Evolutionary conservation across 2,329 filamentous ascomycete species (phyloP).

Genomic region (Phyllosticta ampelicida): DNA sequence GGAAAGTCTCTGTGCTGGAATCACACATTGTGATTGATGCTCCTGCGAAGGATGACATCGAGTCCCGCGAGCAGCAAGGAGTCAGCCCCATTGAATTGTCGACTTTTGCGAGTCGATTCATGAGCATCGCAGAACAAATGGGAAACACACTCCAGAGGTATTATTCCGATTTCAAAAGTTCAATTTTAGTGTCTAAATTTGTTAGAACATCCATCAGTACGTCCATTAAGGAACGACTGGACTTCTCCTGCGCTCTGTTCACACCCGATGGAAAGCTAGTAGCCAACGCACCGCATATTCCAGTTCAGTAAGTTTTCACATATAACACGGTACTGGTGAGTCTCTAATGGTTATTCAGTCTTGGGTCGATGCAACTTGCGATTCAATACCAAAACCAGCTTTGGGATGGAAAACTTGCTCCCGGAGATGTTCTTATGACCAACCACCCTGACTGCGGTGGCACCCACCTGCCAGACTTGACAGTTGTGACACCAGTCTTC

Average conservation of each 20-base stretch:
- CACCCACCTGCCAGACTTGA: conserved; percentile 22
- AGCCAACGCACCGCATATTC: conserved; percentile 20
- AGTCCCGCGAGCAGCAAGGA: neutral
- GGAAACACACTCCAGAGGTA: conserved; percentile 16
- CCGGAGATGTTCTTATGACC: conserved; percentile 20
- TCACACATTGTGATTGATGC: conserved; percentile 32
- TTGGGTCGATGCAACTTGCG: conserved; percentile 19
- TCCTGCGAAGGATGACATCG: conserved; percentile 23
- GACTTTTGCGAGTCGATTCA: conserved; percentile 18
- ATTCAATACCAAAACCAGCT: conserved; percentile 19
- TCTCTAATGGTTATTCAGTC: neutral
- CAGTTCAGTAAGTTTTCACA: conserved; percentile 13
- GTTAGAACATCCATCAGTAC: conserved; percentile 14
- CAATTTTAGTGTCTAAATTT: too few species aligned
- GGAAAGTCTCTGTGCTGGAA: conserved; percentile 27
- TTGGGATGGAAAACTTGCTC: conserved; percentile 14
- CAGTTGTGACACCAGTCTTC: conserved; percentile 20
- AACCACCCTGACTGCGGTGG: conserved; percentile 21
- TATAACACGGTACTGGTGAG: rapidly evolving
- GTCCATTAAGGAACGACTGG: conserved; percentile 21
- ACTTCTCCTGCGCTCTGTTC: conserved; percentile 20
- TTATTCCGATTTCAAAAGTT: neutral
- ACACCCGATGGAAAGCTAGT: conserved; percentile 16
- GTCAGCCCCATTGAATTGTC: conserved; percentile 14
- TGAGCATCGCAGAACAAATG: conserved; percentile 20